phyloP scores from a whole-genome alignment of 2,329 filamentous ascomycete species.

The Daldinia eschscholtzii region DNA sequence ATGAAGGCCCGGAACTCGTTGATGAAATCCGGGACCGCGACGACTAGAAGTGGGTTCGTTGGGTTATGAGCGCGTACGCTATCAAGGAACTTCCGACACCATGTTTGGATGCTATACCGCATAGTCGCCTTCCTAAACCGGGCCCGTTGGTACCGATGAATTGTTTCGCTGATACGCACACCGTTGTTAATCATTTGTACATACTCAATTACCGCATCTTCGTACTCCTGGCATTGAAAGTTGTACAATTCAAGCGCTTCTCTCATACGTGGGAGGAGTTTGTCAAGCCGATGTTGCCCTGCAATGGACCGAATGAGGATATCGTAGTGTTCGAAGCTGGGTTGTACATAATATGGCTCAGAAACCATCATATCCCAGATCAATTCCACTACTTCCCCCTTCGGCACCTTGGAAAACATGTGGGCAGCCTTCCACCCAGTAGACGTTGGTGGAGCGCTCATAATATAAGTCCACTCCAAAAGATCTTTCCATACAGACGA shows the following conservation, averaged over 20 bases:
- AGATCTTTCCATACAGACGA: constrained; percentile 73
- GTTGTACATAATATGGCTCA: constrained; percentile 67
- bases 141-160: constrained; percentile 46
- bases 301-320: constrained; percentile 62
- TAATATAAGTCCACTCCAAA: constrained; percentile 74
- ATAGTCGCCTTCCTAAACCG: constrained; percentile 50
- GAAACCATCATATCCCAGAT: constrained; percentile 72
- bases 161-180: constrained; percentile 31
- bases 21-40: constrained; percentile 59
- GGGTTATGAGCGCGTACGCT: constrained; percentile 25
- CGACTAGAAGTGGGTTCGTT: constrained; percentile 30
- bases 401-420: constrained; percentile 54
- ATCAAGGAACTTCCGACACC: constrained; percentile 47
- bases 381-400: constrained; percentile 59
- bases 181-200: constrained; percentile 46
- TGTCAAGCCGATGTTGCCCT: constrained; percentile 19
- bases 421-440: constrained; percentile 55
- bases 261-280: constrained; percentile 49
- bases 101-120: constrained; percentile 52
- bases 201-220: constrained; percentile 46
- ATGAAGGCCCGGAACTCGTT: constrained; percentile 63
- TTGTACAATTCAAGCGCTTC: constrained; percentile 49
- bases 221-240: constrained; percentile 45
- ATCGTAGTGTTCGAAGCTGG: constrained; percentile 67
- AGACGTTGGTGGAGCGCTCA: constrained; percentile 57